Conservation (phyloP, 2,329 filamentous ascomycete genomes). For the Pleomassaria siparia region DNA sequence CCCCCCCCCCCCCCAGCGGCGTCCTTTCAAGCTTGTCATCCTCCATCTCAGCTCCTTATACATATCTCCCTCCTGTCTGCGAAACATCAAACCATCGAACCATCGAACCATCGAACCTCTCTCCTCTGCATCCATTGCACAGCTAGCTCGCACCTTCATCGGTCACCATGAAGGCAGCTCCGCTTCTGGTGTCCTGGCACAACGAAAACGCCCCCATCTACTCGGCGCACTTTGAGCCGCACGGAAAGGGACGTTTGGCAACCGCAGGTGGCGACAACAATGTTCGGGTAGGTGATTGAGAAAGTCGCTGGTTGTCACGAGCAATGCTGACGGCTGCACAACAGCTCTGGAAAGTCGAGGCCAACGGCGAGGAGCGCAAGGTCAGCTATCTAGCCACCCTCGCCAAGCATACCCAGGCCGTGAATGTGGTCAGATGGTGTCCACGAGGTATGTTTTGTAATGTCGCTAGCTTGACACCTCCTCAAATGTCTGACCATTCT, state of each 20-base stretch:
- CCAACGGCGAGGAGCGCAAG: constrained; percentile 80
- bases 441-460: constrained; percentile 69
- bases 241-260: constrained; percentile 86
- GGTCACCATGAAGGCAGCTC: constrained; percentile 82
- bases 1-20: not conserved
- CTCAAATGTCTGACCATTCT: constrained; percentile 19
- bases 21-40: not conserved
- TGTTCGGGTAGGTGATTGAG: constrained; percentile 69
- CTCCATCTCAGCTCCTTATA: not conserved
- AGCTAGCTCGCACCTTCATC: constrained; percentile 12
- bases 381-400: constrained; percentile 92
- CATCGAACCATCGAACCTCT: not conserved
- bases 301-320: constrained; percentile 4
- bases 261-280: constrained; percentile 97
- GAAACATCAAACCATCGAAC: no score
- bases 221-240: constrained; percentile 92
- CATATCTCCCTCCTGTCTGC: no score
- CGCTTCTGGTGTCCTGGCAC: constrained; percentile 98
- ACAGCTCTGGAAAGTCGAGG: constrained; percentile 93
- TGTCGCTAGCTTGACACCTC: not conserved
- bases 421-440: constrained; percentile 96
- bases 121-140: not conserved
- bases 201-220: constrained; percentile 96
- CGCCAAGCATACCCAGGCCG: constrained; percentile 90
- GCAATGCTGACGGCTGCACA: constrained; percentile 41